Percentiles rank a stretch among this genome's conserved stretches.
phyloP scores from a whole-genome alignment of 805 yeast genomes.

The Ogataea trehalophila region DNA sequence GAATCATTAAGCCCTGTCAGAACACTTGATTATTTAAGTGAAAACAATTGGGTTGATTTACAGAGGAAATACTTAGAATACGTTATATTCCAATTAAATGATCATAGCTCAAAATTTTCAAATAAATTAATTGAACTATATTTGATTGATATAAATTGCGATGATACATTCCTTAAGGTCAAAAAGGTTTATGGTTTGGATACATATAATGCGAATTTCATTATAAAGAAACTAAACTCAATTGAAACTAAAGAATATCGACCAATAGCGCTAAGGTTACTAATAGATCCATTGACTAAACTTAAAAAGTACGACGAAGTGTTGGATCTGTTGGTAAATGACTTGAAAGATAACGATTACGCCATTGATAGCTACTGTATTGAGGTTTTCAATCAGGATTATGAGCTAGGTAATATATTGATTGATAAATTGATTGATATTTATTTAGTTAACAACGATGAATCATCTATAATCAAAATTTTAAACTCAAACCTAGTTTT shows the following conservation, averaged over 20 bases:
- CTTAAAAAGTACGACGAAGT: slow-evolving; percentile 60
- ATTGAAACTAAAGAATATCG: slow-evolving; percentile 12
- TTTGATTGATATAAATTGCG: slow-evolving; percentile 23
- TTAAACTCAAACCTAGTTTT: slow-evolving; percentile 21
- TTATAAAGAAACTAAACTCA: slow-evolving; percentile 20
- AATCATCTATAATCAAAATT: slow-evolving; percentile 26
- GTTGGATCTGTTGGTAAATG: slow-evolving; percentile 54
- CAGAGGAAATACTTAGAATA: slow-evolving; percentile 49
- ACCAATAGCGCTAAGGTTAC: slow-evolving; percentile 33
- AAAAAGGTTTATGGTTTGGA: slow-evolving; percentile 30
- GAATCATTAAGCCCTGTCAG: slow-evolving; percentile 49
- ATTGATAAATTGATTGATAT: slow-evolving; percentile 47
- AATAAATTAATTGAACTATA: slow-evolving; percentile 43
- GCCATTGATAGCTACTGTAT: slow-evolving; percentile 57
- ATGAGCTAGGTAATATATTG: slow-evolving; percentile 36
- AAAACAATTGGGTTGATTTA: slow-evolving; percentile 17
- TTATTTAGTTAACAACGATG: slow-evolving; percentile 22
- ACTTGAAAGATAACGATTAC: slow-evolving; percentile 48
- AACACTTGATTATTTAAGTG: slow-evolving; percentile 49
- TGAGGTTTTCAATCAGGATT: slow-evolving; percentile 35
- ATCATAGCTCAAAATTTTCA: slow-evolving; percentile 34
- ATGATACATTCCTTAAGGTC: slow-evolving; percentile 27
- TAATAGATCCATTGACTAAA: slow-evolving; percentile 53
- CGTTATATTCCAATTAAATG: slow-evolving; percentile 37
- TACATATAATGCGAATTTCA: slow-evolving; percentile 35